Evolutionary conservation across 495 filamentous ascomycete genomes (phyloP).

Genomic region (Tuber calosporum): DNA sequence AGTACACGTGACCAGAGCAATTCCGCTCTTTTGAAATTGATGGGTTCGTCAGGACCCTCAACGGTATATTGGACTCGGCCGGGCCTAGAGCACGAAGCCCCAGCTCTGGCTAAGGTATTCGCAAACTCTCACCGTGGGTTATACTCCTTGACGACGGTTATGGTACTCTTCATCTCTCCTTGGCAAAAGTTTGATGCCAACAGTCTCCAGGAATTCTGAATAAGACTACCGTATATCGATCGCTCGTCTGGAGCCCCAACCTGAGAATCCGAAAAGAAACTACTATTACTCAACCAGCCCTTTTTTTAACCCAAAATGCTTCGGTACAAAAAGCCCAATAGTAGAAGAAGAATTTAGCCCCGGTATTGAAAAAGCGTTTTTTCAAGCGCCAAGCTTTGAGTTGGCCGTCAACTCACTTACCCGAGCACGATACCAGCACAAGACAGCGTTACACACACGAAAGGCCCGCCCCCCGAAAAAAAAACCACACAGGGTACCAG

Average conservation of each 20-base stretch:
- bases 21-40: background rate
- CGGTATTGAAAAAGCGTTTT: no score
- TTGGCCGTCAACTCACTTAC: no score
- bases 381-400: no score
- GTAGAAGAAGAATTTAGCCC: no score
- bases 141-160: background rate
- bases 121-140: background rate
- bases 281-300: background rate
- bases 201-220: background rate
- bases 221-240: background rate
- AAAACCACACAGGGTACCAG: no score
- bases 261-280: background rate
- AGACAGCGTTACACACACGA: no score
- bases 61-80: background rate
- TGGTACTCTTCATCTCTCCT: background rate
- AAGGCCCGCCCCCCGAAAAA: no score
- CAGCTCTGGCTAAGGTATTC: background rate
- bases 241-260: background rate
- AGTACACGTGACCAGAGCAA: background rate
- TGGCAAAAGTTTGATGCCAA: background rate
- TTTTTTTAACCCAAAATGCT: background rate
- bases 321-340: background rate
- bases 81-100: background rate
- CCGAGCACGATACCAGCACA: no score
- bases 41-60: background rate